Evolutionary conservation across 2,329 filamentous ascomycete genomes (phyloP).

Genomic region (Berkeleyomyces basicola): DNA sequence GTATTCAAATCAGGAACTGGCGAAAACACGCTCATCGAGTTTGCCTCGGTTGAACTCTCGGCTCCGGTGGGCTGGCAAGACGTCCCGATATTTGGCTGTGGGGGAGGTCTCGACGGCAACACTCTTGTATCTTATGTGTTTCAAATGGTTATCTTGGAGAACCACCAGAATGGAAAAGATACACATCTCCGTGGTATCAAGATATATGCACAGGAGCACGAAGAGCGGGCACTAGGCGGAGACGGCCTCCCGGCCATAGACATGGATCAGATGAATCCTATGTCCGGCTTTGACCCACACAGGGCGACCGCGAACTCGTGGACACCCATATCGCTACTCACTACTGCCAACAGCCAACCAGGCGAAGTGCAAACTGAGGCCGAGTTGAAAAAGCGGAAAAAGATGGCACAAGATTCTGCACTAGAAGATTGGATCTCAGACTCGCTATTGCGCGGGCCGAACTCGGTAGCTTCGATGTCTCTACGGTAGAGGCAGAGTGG

Average conservation of each 20-base stretch:
- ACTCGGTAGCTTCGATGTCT: constrained; percentile 3
- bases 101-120: constrained; percentile 47
- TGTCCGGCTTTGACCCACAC: neutral
- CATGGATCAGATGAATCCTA: neutral
- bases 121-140: constrained; percentile 78
- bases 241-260: constrained; percentile 9
- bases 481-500: neutral
- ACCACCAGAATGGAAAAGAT: constrained; percentile 98
- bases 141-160: constrained; percentile 81
- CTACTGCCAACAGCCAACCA: neutral
- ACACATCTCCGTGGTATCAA: constrained; percentile 92
- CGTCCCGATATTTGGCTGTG: constrained; percentile 43
- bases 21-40: constrained; percentile 80
- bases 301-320: neutral
- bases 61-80: constrained; percentile 83
- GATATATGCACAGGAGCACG: constrained; percentile 49
- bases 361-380: neutral
- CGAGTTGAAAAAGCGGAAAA: neutral
- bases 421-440: constrained; percentile 9
- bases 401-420: neutral
- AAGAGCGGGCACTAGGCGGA: constrained; percentile 17
- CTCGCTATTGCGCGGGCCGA: constrained; percentile 1
- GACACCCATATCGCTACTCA: neutral
- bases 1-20: constrained; percentile 78
- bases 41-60: constrained; percentile 61